Evolutionary conservation across 331 rosid species (phyloP).

Genomic region (Phaseolus coccineus): DNA sequence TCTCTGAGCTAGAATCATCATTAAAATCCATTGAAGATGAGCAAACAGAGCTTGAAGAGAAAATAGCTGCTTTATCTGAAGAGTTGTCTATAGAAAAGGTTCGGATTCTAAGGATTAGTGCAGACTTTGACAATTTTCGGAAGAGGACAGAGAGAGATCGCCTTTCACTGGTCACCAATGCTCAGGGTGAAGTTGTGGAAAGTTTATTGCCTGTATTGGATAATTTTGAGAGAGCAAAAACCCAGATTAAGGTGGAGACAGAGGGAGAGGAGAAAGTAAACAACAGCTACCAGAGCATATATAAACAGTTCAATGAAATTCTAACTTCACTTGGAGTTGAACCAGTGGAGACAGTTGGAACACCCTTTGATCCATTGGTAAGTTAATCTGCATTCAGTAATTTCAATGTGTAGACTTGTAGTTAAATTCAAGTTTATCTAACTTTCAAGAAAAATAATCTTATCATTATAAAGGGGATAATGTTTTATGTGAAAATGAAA

Average conservation of each 20-base stretch:
- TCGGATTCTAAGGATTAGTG: constrained; percentile 88
- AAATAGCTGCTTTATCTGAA: constrained; percentile 63
- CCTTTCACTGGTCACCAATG: constrained; percentile 77
- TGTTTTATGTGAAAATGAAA: constrained; percentile 21
- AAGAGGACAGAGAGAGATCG: constrained; percentile 96
- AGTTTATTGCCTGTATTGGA: constrained; percentile 78
- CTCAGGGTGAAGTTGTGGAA: constrained; percentile 94
- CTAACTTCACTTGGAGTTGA: constrained; percentile 80
- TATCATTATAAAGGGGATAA: constrained; percentile 5
- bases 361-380: constrained; percentile 93
- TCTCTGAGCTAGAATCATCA: constrained; percentile 72
- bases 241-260: constrained; percentile 87
- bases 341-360: constrained; percentile 84
- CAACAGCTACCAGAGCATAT: constrained; percentile 93
- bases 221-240: constrained; percentile 95
- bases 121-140: constrained; percentile 95
- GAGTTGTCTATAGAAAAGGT: constrained; percentile 69
- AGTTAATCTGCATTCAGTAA: constrained; percentile 49
- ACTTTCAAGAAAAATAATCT: background rate
- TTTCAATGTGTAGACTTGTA: constrained; percentile 31
- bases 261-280: constrained; percentile 92
- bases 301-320: constrained; percentile 84
- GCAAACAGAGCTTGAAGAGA: constrained; percentile 61
- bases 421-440: constrained; percentile 6
- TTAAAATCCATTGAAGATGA: constrained; percentile 79